Percentiles rank a stretch among this genome's conserved stretches.
phyloP scores from a whole-genome alignment of 768 basidiomycete genomes.

The Pisolithus sp. region DNA sequence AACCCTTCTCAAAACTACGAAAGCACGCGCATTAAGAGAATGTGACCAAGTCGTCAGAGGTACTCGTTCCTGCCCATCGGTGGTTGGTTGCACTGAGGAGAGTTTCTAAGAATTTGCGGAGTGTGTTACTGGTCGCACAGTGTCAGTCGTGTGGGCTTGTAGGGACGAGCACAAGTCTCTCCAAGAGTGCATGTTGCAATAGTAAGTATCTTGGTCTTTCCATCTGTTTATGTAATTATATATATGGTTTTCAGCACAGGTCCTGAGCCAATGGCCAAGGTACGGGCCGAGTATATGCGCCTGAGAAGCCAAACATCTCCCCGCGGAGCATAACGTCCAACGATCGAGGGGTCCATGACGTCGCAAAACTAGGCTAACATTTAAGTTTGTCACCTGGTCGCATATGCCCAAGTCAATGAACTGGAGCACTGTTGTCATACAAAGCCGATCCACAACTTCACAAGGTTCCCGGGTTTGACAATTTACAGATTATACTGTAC shows the following conservation, averaged over 20 bases:
- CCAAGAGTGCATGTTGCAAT: conserved; percentile 75
- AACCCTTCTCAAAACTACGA: conserved; percentile 73
- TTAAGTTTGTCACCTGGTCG: no score
- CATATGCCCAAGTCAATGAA: no score
- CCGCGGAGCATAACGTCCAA: background rate
- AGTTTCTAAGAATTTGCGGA: conserved; percentile 63
- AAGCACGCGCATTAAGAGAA: conserved; percentile 70
- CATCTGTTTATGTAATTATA: background rate
- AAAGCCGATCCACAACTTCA: no score
- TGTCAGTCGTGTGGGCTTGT: conserved; percentile 86
- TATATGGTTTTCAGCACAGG: conserved; percentile 45
- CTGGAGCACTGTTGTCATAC: no score
- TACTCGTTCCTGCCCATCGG: background rate
- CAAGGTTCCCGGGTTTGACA: background rate
- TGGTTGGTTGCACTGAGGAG: background rate
- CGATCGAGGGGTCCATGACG: background rate
- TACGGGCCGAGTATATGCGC: conserved; percentile 68
- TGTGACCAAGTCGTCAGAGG: conserved; percentile 76
- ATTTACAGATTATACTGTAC: background rate
- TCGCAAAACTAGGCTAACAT: no score
- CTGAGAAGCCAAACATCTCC: conserved; percentile 38
- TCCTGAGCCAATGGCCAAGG: conserved; percentile 64
- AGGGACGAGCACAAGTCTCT: conserved; percentile 58
- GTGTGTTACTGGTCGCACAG: conserved; percentile 74
- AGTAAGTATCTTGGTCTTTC: conserved; percentile 42